Conservation (phyloP, 225 moss, liverwort and hornwort species). For the Anthoceros angustus region DNA sequence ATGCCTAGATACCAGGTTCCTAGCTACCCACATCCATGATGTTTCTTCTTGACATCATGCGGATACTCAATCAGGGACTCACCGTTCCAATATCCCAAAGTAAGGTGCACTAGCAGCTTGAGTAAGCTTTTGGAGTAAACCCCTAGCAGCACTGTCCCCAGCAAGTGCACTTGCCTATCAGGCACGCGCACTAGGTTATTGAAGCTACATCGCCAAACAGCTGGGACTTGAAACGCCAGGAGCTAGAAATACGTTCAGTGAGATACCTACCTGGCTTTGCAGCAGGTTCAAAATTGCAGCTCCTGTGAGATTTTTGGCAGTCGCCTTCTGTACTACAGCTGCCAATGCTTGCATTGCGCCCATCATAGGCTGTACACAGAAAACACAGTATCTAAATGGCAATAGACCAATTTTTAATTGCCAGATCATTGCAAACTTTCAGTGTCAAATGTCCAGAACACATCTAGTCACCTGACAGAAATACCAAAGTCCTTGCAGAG, state of each 20-base stretch:
- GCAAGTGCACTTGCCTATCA: constrained; percentile 77
- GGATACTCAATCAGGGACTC: not conserved
- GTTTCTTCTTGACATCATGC: not conserved
- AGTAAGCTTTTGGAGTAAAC: constrained; percentile 81
- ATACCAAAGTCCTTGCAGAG: constrained; percentile 97
- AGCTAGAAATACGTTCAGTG: not conserved
- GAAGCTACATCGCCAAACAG: too few relatives aligned
- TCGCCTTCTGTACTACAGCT: constrained; percentile 55
- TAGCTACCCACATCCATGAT: not conserved
- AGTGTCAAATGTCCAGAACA: not conserved
- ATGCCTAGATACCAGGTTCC: not conserved
- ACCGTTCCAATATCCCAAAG: constrained; percentile 87
- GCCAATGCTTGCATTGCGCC: constrained; percentile 86
- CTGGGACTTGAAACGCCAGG: not conserved
- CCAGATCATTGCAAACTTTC: not conserved
- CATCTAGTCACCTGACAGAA: constrained; percentile 58
- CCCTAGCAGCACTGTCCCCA: constrained; percentile 70
- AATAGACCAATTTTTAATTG: not conserved
- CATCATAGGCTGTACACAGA: constrained; percentile 63
- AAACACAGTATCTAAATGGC: not conserved
- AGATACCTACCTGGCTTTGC: constrained; percentile 52
- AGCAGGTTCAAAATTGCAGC: constrained; percentile 83
- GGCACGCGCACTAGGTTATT: constrained; percentile 2
- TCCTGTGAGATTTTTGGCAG: constrained; percentile 57
- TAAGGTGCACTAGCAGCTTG: constrained; percentile 95